These are phyloP conservation scores for Chalciporus piperatus DNA, from an alignment of 768 basidiomycete genomes.

Conservation along the genomic window DNA sequence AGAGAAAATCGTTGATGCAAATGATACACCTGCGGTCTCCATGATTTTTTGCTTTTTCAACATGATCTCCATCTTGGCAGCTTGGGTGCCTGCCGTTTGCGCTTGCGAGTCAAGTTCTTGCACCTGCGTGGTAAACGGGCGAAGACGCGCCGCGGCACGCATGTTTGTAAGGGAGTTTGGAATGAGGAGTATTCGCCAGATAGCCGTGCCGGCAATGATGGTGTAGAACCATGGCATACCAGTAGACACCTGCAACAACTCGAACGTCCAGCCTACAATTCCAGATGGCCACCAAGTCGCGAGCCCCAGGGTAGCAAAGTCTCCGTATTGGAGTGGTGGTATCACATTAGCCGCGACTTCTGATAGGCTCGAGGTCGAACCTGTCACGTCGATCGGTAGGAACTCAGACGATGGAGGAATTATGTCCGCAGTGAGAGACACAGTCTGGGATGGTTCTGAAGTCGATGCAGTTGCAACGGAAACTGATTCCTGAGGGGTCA, in stretches of 20 bases:
- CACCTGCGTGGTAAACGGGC: slow-evolving; percentile 44
- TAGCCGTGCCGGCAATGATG: slow-evolving; percentile 60
- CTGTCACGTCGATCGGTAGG: slow-evolving; percentile 4
- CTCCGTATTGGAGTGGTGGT: slow-evolving; percentile 64
- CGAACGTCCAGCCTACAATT: slow-evolving; percentile 58
- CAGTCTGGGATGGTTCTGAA: background rate
- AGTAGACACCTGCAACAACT: slow-evolving; percentile 64
- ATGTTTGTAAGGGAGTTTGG: slow-evolving; percentile 58
- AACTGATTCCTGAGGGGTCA: background rate
- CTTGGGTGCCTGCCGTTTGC: slow-evolving; percentile 34
- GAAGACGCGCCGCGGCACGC: slow-evolving; percentile 49
- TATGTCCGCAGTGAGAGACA: background rate
- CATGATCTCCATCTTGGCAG: slow-evolving; percentile 41
- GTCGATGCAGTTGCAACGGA: background rate
- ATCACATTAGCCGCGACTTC: slow-evolving; percentile 27
- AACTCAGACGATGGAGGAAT: slow-evolving; percentile 5
- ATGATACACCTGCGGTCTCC: slow-evolving; percentile 61
- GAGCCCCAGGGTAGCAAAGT: slow-evolving; percentile 67
- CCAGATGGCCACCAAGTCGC: slow-evolving; percentile 67
- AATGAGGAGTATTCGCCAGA: slow-evolving; percentile 59
- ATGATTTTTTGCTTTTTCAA: slow-evolving; percentile 53
- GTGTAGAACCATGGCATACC: slow-evolving; percentile 85
- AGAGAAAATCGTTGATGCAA: slow-evolving; percentile 50
- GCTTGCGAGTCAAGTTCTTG: slow-evolving; percentile 48
- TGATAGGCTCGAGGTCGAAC: slow-evolving; percentile 13